phyloP scores from a whole-genome alignment of 2,329 filamentous ascomycete genomes.

The Clonostachys rosea region DNA sequence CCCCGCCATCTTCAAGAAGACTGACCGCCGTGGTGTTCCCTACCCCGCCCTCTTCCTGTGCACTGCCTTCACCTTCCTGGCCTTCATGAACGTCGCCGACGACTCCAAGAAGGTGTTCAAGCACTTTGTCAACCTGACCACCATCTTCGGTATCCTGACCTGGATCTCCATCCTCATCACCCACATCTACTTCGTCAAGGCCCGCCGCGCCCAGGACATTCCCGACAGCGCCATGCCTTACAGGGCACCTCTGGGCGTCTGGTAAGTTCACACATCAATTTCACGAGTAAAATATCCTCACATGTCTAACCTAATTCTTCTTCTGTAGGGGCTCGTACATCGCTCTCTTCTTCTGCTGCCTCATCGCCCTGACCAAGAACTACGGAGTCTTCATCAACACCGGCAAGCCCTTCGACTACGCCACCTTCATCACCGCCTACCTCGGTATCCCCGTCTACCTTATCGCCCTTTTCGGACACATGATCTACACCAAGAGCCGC shows the following conservation, averaged over 20 bases:
- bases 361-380: constrained; percentile 81
- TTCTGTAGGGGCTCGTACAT: constrained; percentile 51
- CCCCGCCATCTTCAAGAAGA: constrained; percentile 66
- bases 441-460: constrained; percentile 73
- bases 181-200: constrained; percentile 63
- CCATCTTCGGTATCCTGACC: constrained; percentile 61
- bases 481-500: constrained; percentile 48
- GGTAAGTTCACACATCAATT: constrained; percentile 1
- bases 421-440: constrained; percentile 75
- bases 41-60: constrained; percentile 59
- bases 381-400: constrained; percentile 63
- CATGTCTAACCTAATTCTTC: too few species aligned
- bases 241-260: constrained; percentile 66
- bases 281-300: too few species aligned
- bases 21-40: constrained; percentile 68
- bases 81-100: constrained; percentile 61
- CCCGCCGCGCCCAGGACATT: constrained; percentile 56
- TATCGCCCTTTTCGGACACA: constrained; percentile 64
- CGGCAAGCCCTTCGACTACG: constrained; percentile 60
- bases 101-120: constrained; percentile 53
- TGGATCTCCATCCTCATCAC: constrained; percentile 66
- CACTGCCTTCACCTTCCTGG: constrained; percentile 59
- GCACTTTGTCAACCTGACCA: constrained; percentile 65
- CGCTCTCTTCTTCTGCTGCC: constrained; percentile 64
- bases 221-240: constrained; percentile 54